Evolutionary conservation across 2,329 filamentous ascomycete species (phyloP), one percentile per base, ranked within the genome.

Genomic region (Penicillium thymicola): DNA sequence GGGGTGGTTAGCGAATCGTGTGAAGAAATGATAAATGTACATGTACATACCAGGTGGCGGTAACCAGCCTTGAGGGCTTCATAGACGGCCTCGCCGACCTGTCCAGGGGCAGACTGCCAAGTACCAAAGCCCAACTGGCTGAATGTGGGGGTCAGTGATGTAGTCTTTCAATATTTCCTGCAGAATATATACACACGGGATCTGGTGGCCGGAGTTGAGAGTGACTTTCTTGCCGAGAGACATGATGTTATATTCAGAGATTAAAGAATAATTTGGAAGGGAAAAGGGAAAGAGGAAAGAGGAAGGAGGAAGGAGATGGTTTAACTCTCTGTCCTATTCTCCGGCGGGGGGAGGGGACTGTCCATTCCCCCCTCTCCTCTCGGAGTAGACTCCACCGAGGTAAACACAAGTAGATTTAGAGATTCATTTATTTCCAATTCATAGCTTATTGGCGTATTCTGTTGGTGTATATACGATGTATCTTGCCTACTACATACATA

Each of bases 121-220:
- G 73, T 75, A 49, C 73, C 73, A 53, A 75, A 75, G 56, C 73
- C 73, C 62, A 74, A 63, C 56, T 72, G 70, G 59, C 72, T 75
- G 45, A 14, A 40, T 3, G 30, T n/a, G 36, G 7, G 43, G 43
- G 57, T 45, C n/a, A 25, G 30, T 18, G 2, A 21, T 55, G 7
- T 9, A 55, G 38, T 23, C 23, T 43, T 14, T 28, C 21, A 11
- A 4, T 46, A 10, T 11, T 11, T 25, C 21, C 16, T 2, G 18
- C 18, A 23, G 36, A 37, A 38, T 38, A 25, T 41, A 68, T 72
- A 68, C 72, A 49, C 68, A 75, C 73, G 73, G 72, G 63, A 75
- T 73, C 62, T 71, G 55, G 55, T 67, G 62, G 55, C 73, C 72
- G 51, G 72, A 68, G 70, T 71, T 75, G 51, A 75, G 70, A 51